Conservation (phyloP, 2,329 filamentous ascomycete genomes). For the Sclerotiophoma versabilis region DNA sequence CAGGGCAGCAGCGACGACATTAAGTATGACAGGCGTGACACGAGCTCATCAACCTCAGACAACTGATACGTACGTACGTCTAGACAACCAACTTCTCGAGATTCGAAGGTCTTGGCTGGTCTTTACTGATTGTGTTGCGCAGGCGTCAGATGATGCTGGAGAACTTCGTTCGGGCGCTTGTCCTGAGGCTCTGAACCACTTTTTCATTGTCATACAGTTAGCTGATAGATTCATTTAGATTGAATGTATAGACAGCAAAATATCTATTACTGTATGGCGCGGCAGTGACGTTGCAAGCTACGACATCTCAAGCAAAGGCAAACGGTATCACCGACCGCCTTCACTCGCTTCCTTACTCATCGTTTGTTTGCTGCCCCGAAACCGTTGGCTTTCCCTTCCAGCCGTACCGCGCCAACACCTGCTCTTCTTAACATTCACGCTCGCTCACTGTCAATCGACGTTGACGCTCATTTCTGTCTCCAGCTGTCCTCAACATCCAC, state of each 20-base stretch:
- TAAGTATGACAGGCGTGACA: conserved; percentile 1
- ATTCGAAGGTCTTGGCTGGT: no score
- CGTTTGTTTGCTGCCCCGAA: conserved; percentile 2
- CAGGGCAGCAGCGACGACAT: neutral
- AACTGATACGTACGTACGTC: neutral
- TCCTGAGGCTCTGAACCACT: neutral
- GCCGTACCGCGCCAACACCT: neutral
- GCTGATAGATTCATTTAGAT: no score
- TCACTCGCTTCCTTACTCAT: neutral
- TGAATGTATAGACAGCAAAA: no score
- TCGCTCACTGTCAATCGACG: conserved; percentile 1
- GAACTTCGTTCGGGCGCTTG: neutral
- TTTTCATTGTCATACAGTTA: no score
- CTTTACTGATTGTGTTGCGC: neutral
- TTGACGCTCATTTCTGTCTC: neutral
- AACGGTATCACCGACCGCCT: neutral
- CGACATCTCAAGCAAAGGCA: no score
- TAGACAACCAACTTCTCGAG: neutral
- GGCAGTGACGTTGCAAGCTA: no score
- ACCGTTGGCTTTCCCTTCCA: neutral
- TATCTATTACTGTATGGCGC: no score
- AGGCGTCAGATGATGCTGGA: neutral
- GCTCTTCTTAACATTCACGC: neutral
- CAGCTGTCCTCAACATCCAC: neutral
- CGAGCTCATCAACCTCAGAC: conserved; percentile 1